Conservation (phyloP, 2,329 filamentous ascomycete species). For the Acephala macrosclerotiorum region DNA sequence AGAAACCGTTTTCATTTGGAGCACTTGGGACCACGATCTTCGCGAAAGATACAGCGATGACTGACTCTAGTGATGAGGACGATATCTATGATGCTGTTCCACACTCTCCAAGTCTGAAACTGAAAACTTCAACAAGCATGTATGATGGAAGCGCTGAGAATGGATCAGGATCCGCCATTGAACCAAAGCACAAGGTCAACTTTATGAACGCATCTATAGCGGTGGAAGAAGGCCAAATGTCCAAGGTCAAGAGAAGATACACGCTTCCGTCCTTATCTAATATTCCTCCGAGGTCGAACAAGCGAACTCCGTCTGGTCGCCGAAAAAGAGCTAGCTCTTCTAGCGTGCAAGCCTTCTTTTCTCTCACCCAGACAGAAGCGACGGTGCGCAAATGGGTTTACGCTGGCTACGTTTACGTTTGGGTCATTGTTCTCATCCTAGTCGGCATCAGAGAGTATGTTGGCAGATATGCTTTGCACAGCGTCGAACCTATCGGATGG, state of each 20-base stretch:
- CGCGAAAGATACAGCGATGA: slow-evolving; percentile 26
- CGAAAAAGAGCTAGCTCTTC: slow-evolving; percentile 70
- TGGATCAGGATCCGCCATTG: slow-evolving; percentile 37
- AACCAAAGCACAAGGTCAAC: slow-evolving; percentile 25
- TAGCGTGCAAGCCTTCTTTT: slow-evolving; percentile 76
- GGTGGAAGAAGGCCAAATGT: slow-evolving; percentile 47
- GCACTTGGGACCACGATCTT: slow-evolving; percentile 30
- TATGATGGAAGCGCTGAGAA: slow-evolving; percentile 24
- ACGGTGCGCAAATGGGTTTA: slow-evolving; percentile 82
- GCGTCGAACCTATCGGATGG: slow-evolving; percentile 89
- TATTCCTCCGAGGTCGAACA: slow-evolving; percentile 44
- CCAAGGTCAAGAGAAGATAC: slow-evolving; percentile 49
- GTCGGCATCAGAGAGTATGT: slow-evolving; percentile 77
- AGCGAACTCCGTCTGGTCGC: slow-evolving; percentile 66
- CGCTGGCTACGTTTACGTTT: slow-evolving; percentile 77
- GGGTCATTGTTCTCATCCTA: slow-evolving; percentile 71
- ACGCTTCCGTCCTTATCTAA: slow-evolving; percentile 56
- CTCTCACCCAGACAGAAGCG: slow-evolving; percentile 82
- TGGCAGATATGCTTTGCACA: slow-evolving; percentile 68
- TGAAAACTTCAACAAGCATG: slow-evolving; percentile 29
- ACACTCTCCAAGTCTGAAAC: slow-evolving; percentile 19
- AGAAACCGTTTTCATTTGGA: slow-evolving; percentile 29
- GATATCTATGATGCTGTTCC: slow-evolving; percentile 12
- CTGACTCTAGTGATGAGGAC: slow-evolving; percentile 38
- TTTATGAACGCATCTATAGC: slow-evolving; percentile 24